Base-by-base conservation (phyloP, 148 eudicot species). In the Simmondsia chinensis region DNA sequence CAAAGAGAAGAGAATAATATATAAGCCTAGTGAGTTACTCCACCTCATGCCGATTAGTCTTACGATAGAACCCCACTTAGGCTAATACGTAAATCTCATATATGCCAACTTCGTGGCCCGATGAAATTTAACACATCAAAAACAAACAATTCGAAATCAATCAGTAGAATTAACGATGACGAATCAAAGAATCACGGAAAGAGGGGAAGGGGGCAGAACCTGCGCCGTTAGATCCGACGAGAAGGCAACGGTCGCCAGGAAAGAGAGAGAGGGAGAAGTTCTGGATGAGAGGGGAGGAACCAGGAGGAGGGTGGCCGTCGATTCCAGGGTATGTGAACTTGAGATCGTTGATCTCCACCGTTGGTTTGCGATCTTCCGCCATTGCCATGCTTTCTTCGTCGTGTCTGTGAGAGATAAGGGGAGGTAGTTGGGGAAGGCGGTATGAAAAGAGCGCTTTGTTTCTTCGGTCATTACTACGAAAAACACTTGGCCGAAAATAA, bases 291-390 rank as follows among this genome's bases (percentile, higher is more conserved):
- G 97, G 95, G 14, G 59, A 61, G 8, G 97, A 85, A 3, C 97
- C 95, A 4, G 95, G 97, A 3, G 97, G 95, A 3, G 97, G 97
- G 44, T 79, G 83, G 39, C 93, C 97, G 70, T 89, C 95, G 69
- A 89, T 84, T 39, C 97, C 95, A 0, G 97, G 97, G 75, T 89
- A 89, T 1, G 95, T 89, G 81, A 89, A 89, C 28, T 63, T 71
- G 20, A 89, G 71, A 8, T 63, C 64, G 52, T 63, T 71, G 85
- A 89, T 79, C 62, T 66, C 85, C 1, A 89, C 62, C 56, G 56
- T 65, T 23, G 79, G 64, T 9, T 32, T 33, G 4, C 29, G 21
- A 32, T 18, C 22, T 33, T n/a, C 62, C 47, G 69, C 56, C 69
- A 61, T 59, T 56, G 54, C 56, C 67, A 64, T 54, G 4, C 17